Base-by-base conservation (phyloP, 176 grass and related monocot genomes). In the Carex pumila region DNA sequence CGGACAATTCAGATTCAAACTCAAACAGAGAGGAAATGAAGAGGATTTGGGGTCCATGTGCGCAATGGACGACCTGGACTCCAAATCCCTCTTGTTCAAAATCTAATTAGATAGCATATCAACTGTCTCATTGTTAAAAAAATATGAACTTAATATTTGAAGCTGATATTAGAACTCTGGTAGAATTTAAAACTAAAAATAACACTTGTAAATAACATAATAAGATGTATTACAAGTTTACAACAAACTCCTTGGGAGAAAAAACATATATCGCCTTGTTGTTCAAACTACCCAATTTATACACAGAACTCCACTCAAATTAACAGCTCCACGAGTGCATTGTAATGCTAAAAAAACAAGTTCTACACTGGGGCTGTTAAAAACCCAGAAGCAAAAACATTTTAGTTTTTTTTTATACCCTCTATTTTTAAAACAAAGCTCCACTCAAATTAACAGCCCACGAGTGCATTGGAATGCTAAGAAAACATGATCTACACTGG, bases 311-410 rank as follows among this genome's bases (percentile, higher is more conserved):
- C 88, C 87, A 79, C 10, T 70, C 87, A 86, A 89, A 87, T 87
- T 83, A 90, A 95, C 96, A 89, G 87, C 88, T 88, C 91, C 91
- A 14, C 79, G 14, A 86, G 78, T 85, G 85, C 85, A 87, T 89
- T 78, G 77, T 91, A 91, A 90, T 57, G 7, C 85, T 74, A 81
- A 75, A 49, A 79, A 85, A 83, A 87, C 81, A 86, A 86, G 29
- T 85, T 58, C 50, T 70, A 73, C 81, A 75, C 78, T 62, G 61
- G 85, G 87, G 78, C 87, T 81, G 90, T 94, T 62, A 95, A 99
- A 94, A 98, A 83, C 93, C 80, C 64, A 32, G 79, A 85, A 90
- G 89, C 78, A 74, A 93, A 99, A 91, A 93, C n/a, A 61, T 37
- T 69, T 81, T 75, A 47, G 31, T 25, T 61, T 39, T 22, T 41